phyloP scores from a whole-genome alignment of 2,329 filamentous ascomycete genomes.

The Verticillium isaacii region DNA sequence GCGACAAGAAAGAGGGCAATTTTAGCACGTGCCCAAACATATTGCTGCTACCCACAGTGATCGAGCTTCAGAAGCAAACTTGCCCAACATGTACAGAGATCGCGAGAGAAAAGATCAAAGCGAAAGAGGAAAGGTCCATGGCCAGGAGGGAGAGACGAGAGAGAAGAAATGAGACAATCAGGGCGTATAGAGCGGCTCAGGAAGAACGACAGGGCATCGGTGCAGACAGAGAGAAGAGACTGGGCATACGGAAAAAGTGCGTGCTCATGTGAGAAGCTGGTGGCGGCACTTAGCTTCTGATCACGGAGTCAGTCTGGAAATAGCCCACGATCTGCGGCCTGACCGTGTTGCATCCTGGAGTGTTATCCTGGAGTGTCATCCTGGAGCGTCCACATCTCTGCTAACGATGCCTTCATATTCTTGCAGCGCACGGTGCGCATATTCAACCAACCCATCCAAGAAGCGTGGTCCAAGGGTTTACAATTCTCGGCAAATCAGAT shows the following conservation, averaged over 20 bases:
- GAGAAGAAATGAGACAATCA: not conserved
- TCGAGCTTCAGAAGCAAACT: not conserved
- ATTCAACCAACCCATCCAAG: too few relatives aligned
- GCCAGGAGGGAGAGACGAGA: constrained; percentile 10
- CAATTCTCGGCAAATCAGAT: too few relatives aligned
- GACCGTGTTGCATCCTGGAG: too few relatives aligned
- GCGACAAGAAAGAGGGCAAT: constrained; percentile 10
- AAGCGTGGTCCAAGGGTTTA: too few relatives aligned
- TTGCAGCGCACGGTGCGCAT: too few relatives aligned
- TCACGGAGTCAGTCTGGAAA: too few relatives aligned
- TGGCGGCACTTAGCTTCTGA: too few relatives aligned
- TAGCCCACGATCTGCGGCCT: too few relatives aligned
- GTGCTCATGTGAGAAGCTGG: not conserved
- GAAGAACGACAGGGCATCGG: not conserved
- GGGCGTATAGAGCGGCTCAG: not conserved
- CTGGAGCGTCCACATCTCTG: too few relatives aligned
- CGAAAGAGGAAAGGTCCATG: constrained; percentile 1
- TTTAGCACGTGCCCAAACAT: constrained; percentile 10
- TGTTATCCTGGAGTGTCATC: too few relatives aligned
- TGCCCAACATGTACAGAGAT: not conserved
- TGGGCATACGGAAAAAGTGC: not conserved
- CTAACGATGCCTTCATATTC: too few relatives aligned
- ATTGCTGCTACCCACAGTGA: not conserved
- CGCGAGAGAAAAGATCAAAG: not conserved
- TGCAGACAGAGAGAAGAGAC: not conserved